phyloP scores from a whole-genome alignment of 139 green algal species.

The Raphidocelis subcapitata region DNA sequence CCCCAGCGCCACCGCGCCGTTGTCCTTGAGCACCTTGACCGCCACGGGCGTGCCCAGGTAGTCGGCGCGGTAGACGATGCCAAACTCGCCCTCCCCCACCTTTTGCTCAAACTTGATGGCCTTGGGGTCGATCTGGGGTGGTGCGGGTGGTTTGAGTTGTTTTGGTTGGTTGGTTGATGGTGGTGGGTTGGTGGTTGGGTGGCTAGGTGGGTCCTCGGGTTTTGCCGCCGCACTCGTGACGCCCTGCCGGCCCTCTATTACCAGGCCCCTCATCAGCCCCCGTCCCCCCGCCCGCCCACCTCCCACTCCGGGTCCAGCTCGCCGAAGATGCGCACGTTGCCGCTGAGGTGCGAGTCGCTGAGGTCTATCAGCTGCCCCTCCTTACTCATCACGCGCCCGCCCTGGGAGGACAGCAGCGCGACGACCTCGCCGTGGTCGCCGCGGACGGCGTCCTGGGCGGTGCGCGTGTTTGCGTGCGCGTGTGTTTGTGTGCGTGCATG shows the following conservation, averaged over 20 bases:
- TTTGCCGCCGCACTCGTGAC: too few species aligned
- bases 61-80: slow-evolving; percentile 75
- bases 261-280: too few species aligned
- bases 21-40: slow-evolving; percentile 88
- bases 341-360: slow-evolving; percentile 33
- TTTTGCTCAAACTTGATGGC: slow-evolving; percentile 73
- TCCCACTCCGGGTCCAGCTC: slow-evolving; percentile 80
- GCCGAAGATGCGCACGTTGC: slow-evolving; percentile 43
- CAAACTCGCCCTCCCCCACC: slow-evolving; percentile 87
- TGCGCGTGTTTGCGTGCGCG: too few species aligned
- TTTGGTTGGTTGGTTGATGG: too few species aligned
- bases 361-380: slow-evolving; percentile 57
- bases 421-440: slow-evolving; percentile 73
- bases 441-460: slow-evolving; percentile 58
- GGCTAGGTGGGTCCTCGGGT: too few species aligned
- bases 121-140: slow-evolving; percentile 40
- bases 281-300: slow-evolving; percentile 37
- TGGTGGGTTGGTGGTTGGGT: too few species aligned
- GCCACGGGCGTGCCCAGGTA: slow-evolving; percentile 77
- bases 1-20: slow-evolving; percentile 66
- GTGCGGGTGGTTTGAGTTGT: too few species aligned
- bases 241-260: too few species aligned
- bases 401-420: slow-evolving; percentile 63
- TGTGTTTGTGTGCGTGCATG: too few species aligned
- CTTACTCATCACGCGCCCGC: slow-evolving; percentile 44